Evolutionary conservation across 139 green algal genomes (phyloP), one percentile per base, ranked within the genome.

Genomic region (Chlamydomonas eustigma): DNA sequence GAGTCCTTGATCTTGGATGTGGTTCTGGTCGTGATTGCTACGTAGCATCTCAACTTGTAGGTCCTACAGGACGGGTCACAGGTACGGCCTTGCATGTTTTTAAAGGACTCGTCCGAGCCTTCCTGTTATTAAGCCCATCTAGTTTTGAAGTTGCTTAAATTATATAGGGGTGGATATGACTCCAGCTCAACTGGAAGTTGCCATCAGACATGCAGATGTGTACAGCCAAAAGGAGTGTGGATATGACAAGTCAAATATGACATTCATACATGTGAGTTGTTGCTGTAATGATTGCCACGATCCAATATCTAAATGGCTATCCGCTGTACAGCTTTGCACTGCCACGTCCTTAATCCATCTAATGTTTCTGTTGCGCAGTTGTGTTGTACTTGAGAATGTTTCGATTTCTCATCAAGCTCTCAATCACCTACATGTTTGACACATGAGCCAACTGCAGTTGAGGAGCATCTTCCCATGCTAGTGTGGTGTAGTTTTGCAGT

Each of bases 141-240:
- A 8, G 18, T 32, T n/a, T 22, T 37, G 24, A 69, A 12, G 58
- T 8, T 69, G 31, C 8, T 69, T 32, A 24, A 69, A 44, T 63
- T 64, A 28, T 58, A 28, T 78, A 79, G 95, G 95, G 1, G 63
- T 99, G 12, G 96, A 99, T 84, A 99, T 99, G 96, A 99, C 96
- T 0, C 80, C 79, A 24, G 83, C 88, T 28, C 93, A 97, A 89
- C 88, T 98, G 50, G 85, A 87, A 30, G 93, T 98, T 35, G 92
- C 95, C 2, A 65, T 67, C 18, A 18, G 33, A 6, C 72, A 90
- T 58, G 81, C 84, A 8, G 92, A 93, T 37, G 73, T 75, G 18
- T 97, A 93, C 80, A 92, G 80, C 71, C 74, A 37, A 12, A 64
- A 83, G 31, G 84, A 84, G 39, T 86, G 97, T 5, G 89, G 90